A percentile compares a stretch with the other conserved stretches of the same genome.
Evolutionary conservation across 306 rosid species (phyloP).

Genomic region (Casuarina cunninghamiana): DNA sequence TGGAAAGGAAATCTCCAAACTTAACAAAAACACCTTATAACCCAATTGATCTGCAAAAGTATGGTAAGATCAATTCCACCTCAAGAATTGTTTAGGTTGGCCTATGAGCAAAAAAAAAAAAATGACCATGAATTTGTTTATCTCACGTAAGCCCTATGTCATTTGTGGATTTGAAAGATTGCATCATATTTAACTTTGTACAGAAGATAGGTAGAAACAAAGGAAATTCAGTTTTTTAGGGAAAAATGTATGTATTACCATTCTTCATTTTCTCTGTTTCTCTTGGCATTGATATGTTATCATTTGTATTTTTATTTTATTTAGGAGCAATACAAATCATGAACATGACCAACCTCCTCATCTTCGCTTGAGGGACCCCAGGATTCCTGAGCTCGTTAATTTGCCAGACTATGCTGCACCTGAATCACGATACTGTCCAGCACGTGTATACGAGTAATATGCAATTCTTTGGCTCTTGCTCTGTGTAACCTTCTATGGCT

Average conservation of each 20-base stretch:
- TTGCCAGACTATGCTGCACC: slow-evolving; percentile 81
- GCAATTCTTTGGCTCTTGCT: slow-evolving; percentile 18
- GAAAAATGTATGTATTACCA: slow-evolving; percentile 14
- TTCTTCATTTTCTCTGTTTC: slow-evolving; percentile 20
- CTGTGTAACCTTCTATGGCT: slow-evolving; percentile 3
- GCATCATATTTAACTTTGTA: not conserved
- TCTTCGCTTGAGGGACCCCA: slow-evolving; percentile 73
- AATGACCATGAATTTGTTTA: not conserved
- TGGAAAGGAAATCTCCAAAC: not conserved
- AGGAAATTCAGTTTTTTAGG: not conserved
- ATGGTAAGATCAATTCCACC: not conserved
- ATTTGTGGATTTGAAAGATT: not conserved
- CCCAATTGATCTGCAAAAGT: not conserved
- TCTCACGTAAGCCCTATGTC: not conserved
- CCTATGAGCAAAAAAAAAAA: not conserved
- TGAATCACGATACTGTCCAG: slow-evolving; percentile 91
- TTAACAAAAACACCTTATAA: not conserved
- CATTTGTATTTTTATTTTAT: slow-evolving; percentile 6
- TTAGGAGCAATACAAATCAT: slow-evolving; percentile 98
- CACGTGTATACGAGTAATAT: slow-evolving; percentile 88
- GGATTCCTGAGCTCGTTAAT: slow-evolving; percentile 70
- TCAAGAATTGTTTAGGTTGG: not conserved
- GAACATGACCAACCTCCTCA: slow-evolving; percentile 96
- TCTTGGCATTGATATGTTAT: slow-evolving; percentile 21
- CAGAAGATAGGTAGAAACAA: not conserved